Evolutionary conservation across 202 grass and related monocot species (phyloP), one percentile per base, ranked within the genome.

Genomic region (Digitaria exilis): DNA sequence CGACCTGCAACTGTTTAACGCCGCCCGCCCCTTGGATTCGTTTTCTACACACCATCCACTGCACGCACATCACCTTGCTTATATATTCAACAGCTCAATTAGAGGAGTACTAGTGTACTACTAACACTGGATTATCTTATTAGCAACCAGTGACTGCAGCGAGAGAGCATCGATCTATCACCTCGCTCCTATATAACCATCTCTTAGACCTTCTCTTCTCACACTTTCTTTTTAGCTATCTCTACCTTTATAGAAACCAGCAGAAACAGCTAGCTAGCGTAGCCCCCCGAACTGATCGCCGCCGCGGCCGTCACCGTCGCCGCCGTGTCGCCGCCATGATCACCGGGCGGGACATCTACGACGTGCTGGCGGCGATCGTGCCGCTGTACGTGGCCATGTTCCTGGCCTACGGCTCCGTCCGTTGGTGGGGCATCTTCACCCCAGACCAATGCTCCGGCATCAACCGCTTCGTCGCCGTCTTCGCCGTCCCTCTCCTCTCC

Each of bases 391-490:
- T 91, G 80, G 88, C 95, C 44, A 98, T 98, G 95, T 89, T 98
- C 84, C 84, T 98, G 43, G 95, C 95, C 6, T 98, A 95, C 73
- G 90, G 92, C 2, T 95, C 92, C 0, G 95, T 98, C 16, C 79
- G 92, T 17, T 98, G 95, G 95, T 98, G 95, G 95, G 84, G 87
- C 68, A 95, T 98, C 81, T 98, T 98, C 92, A 95, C 95, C 0
- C 92, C 92, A 0, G 90, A 93, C 61, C 95, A 98, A 45, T 98
- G 95, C 78, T 92, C 92, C 29, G 95, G 95, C 25, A 95, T 98
- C 89, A 98, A 98, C 88, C 92, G 95, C 80, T 98, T 98, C 91
- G 95, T 98, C 4, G 95, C 95, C 57, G 92, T 98, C 28, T 98
- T 98, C 81, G 95, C 95, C 37, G 95, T 98, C 25, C 95, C 95